Conservation (phyloP, 2,329 filamentous ascomycete genomes). For the Venturia carpophila region DNA sequence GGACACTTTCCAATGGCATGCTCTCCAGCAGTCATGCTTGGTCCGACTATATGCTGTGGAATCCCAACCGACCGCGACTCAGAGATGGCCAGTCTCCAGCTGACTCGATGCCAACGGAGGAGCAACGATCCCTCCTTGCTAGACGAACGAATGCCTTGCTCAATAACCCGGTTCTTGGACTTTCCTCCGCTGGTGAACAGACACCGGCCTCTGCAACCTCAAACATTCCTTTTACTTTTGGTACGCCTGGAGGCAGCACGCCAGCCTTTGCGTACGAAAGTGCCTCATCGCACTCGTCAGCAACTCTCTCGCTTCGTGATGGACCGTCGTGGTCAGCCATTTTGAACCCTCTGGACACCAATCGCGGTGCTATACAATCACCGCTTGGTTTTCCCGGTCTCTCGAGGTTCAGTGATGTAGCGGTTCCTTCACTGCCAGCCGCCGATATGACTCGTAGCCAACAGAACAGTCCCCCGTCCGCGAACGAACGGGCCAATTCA, state of each 20-base stretch:
- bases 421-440: conserved; percentile 23
- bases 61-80: not conserved
- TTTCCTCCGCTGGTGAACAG: not conserved
- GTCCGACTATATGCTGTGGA: conserved; percentile 7
- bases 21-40: conserved; percentile 7
- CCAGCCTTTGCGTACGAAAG: conserved; percentile 4
- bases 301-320: not conserved
- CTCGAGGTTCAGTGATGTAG: conserved; percentile 23
- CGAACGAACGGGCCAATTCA: conserved; percentile 28
- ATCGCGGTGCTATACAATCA: not conserved
- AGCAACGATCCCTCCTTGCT: not conserved
- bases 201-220: conserved; percentile 1
- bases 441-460: conserved; percentile 25
- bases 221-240: conserved; percentile 10
- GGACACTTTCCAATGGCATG: not conserved
- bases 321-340: conserved; percentile 8
- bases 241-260: not conserved
- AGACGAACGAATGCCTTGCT: not conserved
- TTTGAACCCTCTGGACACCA: not conserved
- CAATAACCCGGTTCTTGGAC: not conserved
- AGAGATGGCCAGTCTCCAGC: not conserved
- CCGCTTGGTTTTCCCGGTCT: not conserved
- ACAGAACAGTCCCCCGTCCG: conserved; percentile 31
- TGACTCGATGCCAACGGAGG: not conserved
- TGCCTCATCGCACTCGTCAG: not conserved